Conservation (phyloP, 78 protist species). For the Thecamonas trahens region DNA sequence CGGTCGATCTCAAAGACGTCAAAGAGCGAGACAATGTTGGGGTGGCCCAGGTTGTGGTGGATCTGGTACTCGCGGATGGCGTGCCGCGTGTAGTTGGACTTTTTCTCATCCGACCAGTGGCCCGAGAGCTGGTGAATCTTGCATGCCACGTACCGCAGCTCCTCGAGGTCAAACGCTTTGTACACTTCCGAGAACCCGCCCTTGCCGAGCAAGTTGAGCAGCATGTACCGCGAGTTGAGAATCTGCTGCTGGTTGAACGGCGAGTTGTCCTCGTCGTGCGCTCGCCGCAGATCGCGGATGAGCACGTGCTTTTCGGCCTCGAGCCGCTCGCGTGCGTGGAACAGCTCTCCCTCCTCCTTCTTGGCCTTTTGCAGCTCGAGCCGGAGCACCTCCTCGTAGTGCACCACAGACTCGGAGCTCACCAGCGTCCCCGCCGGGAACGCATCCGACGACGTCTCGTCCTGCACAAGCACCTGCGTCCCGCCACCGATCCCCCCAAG, state of each 20-base stretch:
- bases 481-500: no score
- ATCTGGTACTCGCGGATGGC: constrained; percentile 79
- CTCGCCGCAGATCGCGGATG: constrained; percentile 18
- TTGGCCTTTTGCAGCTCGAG: background rate
- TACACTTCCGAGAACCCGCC: constrained; percentile 88
- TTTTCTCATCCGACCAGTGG: constrained; percentile 56
- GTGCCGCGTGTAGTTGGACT: constrained; percentile 43
- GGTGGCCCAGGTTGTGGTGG: constrained; percentile 46
- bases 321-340: background rate
- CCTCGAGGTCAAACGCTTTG: constrained; percentile 65
- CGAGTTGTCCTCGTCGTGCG: constrained; percentile 18
- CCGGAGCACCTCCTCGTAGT: background rate
- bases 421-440: background rate
- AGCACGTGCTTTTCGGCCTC: constrained; percentile 14
- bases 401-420: no score
- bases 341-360: constrained; percentile 16
- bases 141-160: constrained; percentile 66
- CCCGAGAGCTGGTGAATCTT: constrained; percentile 77
- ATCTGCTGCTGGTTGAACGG: background rate
- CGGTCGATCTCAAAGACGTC: constrained; percentile 49
- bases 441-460: background rate
- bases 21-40: constrained; percentile 52
- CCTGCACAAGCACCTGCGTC: no score
- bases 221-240: constrained; percentile 44
- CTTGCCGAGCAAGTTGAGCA: constrained; percentile 65